Percentiles rank a stretch among this genome's conserved stretches.
These are phyloP conservation scores for Calocera cornea DNA, from an alignment of 768 basidiomycete species.

Conservation along the genomic window DNA sequence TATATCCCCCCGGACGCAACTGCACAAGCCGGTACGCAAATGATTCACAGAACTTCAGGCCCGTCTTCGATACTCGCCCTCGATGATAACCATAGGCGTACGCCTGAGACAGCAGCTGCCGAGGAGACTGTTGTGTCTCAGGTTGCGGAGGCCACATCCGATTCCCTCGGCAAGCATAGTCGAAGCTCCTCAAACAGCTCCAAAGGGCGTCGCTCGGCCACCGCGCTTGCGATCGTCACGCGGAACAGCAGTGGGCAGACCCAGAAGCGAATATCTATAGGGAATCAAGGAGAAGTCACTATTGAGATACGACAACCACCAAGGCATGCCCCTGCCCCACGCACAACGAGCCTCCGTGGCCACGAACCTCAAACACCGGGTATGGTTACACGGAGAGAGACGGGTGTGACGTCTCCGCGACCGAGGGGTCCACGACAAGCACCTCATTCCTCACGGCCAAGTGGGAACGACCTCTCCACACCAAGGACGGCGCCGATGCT, in stretches of 20 bases:
- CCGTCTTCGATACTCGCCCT: background rate
- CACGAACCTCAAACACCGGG: background rate
- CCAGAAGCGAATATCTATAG: background rate
- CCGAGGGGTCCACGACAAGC: background rate
- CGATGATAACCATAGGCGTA: background rate
- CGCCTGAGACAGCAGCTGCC: background rate
- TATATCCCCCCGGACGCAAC: background rate
- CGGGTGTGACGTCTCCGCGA: background rate
- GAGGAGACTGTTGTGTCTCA: background rate
- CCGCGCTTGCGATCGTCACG: background rate
- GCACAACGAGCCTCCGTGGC: background rate
- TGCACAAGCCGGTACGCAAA: background rate
- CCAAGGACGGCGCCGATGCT: background rate
- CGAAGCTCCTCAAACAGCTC: background rate
- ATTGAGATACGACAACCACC: background rate
- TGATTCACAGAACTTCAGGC: background rate
- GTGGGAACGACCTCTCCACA: background rate
- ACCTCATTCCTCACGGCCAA: background rate
- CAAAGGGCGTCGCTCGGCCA: background rate
- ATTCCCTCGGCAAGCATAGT: background rate
- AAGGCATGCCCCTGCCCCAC: background rate
- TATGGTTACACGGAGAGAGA: background rate
- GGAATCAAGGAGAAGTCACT: background rate
- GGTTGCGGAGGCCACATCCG: background rate
- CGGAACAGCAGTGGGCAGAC: background rate